These are phyloP conservation scores for Sordariomycetes sp. DNA, from an alignment of 2,329 filamentous ascomycete species.

Conservation along the genomic window DNA sequence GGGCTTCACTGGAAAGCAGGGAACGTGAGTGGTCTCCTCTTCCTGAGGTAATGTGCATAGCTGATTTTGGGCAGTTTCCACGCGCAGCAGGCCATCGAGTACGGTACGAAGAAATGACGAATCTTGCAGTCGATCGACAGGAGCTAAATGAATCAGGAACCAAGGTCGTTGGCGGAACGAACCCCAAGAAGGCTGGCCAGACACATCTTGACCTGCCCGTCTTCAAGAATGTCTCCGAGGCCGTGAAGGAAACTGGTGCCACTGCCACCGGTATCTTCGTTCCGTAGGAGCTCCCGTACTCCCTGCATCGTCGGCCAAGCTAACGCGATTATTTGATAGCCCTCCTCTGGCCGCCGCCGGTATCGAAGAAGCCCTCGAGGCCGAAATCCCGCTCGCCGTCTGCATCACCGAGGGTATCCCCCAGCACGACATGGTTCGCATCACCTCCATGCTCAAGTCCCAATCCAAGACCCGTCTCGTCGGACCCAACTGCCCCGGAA, in stretches of 20 bases:
- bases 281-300: conserved; percentile 49
- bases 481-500: conserved; percentile 95
- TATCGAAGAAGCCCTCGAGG: conserved; percentile 93
- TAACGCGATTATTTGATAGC: too few relatives aligned
- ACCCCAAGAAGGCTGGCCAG: conserved; percentile 94
- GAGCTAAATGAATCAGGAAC: conserved; percentile 52
- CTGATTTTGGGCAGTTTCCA: conserved; percentile 64
- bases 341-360: conserved; percentile 85
- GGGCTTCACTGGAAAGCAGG: conserved; percentile 95
- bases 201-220: conserved; percentile 88
- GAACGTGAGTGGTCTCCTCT: conserved; percentile 56
- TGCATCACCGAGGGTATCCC: conserved; percentile 98
- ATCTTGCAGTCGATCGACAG: not conserved
- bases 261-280: conserved; percentile 94
- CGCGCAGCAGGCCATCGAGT: conserved; percentile 94
- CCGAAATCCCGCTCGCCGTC: conserved; percentile 90
- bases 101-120: conserved; percentile 56
- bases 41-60: not conserved
- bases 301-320: too few relatives aligned
- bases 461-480: conserved; percentile 96
- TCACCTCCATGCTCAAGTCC: conserved; percentile 95
- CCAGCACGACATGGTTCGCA: conserved; percentile 98
- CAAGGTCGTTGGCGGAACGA: conserved; percentile 95
- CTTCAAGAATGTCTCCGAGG: conserved; percentile 82
- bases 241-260: conserved; percentile 82